Base-by-base conservation (phyloP, 805 yeast genomes). In the Hanseniaspora occidentalis region DNA sequence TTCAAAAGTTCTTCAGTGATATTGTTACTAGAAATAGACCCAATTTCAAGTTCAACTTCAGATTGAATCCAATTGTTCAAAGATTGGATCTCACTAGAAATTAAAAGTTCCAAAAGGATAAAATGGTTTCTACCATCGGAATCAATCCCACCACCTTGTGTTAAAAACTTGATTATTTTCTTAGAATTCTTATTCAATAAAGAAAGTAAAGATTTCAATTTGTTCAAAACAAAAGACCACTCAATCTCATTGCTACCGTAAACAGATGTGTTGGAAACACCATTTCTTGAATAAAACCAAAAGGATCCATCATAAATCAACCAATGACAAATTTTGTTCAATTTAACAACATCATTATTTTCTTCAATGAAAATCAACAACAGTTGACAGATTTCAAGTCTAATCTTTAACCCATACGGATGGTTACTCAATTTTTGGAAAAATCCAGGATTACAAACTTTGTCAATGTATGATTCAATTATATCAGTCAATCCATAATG, bases 241-340 rank as follows among this genome's bases (percentile, higher is more conserved):
- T 25, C 29, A 25, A 25, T 25, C 29, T 25, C 29, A 7, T 25
- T 25, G 5, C n/a, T 14, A 5, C 29, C 29, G n/a, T 25, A 25
- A 4, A 25, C 10, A 4, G 29, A 25, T 13, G 8, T 3, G 5
- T 25, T n/a, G n/a, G n/a, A n/a, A n/a, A n/a, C 41, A 37, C 16
- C 57, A 41, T 25, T 52, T 53, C 1, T 46, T 44, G 16, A 61
- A 40, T 18, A 54, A 40, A 2, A 43, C 39, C 41, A 51, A 48
- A 21, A 50, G 48, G 24, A 41, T 44, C 11, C 43, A 41, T 14
- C 47, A 36, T 3, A 50, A 36, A 27, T 49, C 45, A 25, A 44
- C 46, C 8, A 47, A 40, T 21, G 50, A 44, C 17, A 45, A 35
- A 10, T 13, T 25, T 25, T 13, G 5, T 13, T 25, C 29, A 25